Evolutionary conservation across 2,329 filamentous ascomycete genomes (phyloP), one percentile per base, ranked within the genome.

Genomic region (Fusarium setosum): DNA sequence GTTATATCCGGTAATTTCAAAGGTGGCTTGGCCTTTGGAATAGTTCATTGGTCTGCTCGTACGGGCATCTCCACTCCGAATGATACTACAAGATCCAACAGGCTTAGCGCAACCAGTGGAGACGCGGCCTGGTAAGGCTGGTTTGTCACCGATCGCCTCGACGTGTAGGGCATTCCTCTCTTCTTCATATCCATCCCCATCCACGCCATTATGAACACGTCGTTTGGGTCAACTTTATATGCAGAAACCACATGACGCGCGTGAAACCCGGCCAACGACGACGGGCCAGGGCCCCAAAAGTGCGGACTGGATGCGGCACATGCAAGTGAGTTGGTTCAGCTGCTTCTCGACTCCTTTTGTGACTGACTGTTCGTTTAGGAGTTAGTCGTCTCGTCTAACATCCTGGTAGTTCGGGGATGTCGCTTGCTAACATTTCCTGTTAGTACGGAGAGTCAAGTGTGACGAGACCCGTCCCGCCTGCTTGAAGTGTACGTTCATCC

Each of bases 261-360:
- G 63, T 66, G 0, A 67, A 63, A 3, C 31, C 49, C 15, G 63
- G 63, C 2, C 38, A 67, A 15, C 29, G 63, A 9, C 50, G 63
- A 6, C 40, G 63, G 2, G 23, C 35, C 1, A 51, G 26, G 15
- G 21, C 59, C 2, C 29, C 63, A 0, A 66, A 66, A 44, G 63
- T 67, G 5, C 31, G 40, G 5, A 52, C 63, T 1, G 63, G 63
- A 4, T 66, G 63, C 24, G 37, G 35, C 4, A 66, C 63, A 17
- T 66, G 63, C 49, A 66, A 66, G 63, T 63, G 10, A 12, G 63
- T 49, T 5, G 3, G n/a, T n/a, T n/a, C n/a, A n/a, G n/a, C n/a
- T n/a, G n/a, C n/a, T n/a, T n/a, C n/a, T n/a, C n/a, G n/a, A n/a
- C n/a, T n/a, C n/a, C n/a, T n/a, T n/a, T 4, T 2, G 5, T 8